A percentile compares a stretch with the other conserved stretches of the same genome.
Evolutionary conservation across 805 yeast species (phyloP).

Genomic region (Candida montana): DNA sequence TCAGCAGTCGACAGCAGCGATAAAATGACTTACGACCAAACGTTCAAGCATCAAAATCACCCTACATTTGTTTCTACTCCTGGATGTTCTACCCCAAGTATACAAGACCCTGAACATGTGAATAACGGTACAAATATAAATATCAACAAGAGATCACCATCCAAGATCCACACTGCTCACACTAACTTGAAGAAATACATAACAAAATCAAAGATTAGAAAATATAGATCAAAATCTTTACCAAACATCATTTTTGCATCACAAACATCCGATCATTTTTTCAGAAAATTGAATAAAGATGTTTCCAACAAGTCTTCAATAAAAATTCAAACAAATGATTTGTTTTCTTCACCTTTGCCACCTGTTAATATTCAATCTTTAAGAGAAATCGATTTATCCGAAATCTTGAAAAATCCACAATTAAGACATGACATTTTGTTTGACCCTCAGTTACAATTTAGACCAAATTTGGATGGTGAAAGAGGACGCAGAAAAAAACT

Average conservation of each 20-base stretch:
- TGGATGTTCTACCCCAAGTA: constrained; percentile 9
- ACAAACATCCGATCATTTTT: constrained; percentile 2
- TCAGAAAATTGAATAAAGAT: constrained; percentile 8
- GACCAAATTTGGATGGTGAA: constrained; percentile 90
- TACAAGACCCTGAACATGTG: background rate
- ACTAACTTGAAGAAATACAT: constrained; percentile 8
- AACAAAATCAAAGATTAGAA: constrained; percentile 16
- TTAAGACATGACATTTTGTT: constrained; percentile 88
- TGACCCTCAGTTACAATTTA: constrained; percentile 86
- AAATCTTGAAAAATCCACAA: constrained; percentile 86
- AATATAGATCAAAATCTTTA: constrained; percentile 24
- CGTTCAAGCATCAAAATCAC: constrained; percentile 8
- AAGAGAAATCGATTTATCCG: constrained; percentile 82
- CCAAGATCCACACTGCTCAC: constrained; percentile 1
- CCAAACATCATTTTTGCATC: constrained; percentile 21
- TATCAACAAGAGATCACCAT: background rate
- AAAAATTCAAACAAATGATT: constrained; percentile 5
- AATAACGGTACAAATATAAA: background rate
- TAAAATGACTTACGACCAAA: background rate
- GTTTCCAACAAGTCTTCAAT: constrained; percentile 15
- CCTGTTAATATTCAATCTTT: constrained; percentile 80
- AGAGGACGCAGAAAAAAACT: constrained; percentile 74
- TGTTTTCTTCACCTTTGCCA: constrained; percentile 50
- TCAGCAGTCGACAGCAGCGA: constrained; percentile 6
- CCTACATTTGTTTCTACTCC: constrained; percentile 15